Base-by-base conservation (phyloP, 2,329 filamentous ascomycete species). In the Fusarium penzigii region DNA sequence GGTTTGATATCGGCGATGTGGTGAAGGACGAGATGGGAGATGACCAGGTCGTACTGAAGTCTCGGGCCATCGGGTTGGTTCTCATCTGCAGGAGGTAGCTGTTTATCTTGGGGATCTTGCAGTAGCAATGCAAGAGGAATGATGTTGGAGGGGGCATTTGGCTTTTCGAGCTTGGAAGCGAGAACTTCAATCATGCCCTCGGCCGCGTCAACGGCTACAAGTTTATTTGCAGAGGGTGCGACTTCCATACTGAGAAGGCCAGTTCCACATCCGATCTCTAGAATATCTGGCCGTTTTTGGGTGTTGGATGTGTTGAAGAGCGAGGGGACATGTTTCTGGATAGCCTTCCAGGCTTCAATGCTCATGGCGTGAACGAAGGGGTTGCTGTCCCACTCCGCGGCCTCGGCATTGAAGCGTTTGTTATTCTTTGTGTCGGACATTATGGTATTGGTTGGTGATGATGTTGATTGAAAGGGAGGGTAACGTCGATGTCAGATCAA, bases 201-300 rank as follows among this genome's bases (percentile, higher is more conserved):
- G 3, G 80, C 76, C 0, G 78, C 75, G 56, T 85, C 81, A 17
- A 84, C 72, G 40, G 80, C 80, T 3, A 80, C 73, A 6, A 84
- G 63, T 8, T 70, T 71, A 40, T 70, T 72, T 6, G 78, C 74
- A 32, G 75, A 66, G 0, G 80, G 79, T 0, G 80, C 75, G 3
- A 82, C 68, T 9, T 68, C 70, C 43, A 80, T 70, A 10, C 77
- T 79, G 20, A 84, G 72, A 0, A 83, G 73, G 9, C 81, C 81
- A 5, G 81, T 84, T 44, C 81, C 81, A 57, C 79, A 82, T 47
- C 81, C 81, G 16, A 84, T 75, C 65, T 84, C 81, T 3, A 84
- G 76, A 8, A 83, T 72, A 51, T 80, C 71, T 1, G 50, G 51
- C 4, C 40, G 32, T 3, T 29, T 14, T n/a, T 32, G 20, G 1